phyloP scores from a whole-genome alignment of 495 filamentous ascomycete genomes.

The Cercophora newfieldiana region DNA sequence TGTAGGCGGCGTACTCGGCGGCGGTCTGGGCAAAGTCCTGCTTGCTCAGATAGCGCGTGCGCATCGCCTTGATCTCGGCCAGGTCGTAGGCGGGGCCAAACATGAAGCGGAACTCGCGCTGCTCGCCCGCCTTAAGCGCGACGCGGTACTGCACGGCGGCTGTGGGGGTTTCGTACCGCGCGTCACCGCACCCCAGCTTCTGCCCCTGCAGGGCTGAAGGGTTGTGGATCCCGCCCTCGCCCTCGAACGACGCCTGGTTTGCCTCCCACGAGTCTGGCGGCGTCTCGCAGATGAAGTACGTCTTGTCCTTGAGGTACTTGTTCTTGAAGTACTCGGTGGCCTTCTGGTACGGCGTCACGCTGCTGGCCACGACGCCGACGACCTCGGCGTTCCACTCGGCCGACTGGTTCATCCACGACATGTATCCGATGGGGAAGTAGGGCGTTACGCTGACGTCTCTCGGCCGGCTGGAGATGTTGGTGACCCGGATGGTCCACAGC shows the following conservation, averaged over 20 bases:
- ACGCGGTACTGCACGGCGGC: constrained; percentile 55
- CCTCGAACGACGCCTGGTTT: constrained; percentile 53
- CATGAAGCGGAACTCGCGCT: constrained; percentile 52
- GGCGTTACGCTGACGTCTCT: constrained; percentile 54
- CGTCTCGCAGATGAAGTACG: constrained; percentile 57
- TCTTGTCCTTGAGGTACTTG: constrained; percentile 57
- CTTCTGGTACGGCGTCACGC: constrained; percentile 58
- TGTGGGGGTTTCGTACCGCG: constrained; percentile 56
- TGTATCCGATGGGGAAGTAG: constrained; percentile 59
- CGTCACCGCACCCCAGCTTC: constrained; percentile 45
- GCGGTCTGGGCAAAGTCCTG: constrained; percentile 46
- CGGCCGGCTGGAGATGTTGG: constrained; percentile 47
- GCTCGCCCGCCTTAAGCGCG: constrained; percentile 39
- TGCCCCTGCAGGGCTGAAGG: constrained; percentile 43
- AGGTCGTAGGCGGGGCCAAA: constrained; percentile 57
- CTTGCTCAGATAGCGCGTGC: constrained; percentile 50
- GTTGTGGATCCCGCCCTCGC: constrained; percentile 56
- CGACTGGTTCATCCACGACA: constrained; percentile 63
- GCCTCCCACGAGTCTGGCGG: constrained; percentile 52
- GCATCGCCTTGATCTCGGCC: constrained; percentile 49
- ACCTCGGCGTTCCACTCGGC: constrained; percentile 51
- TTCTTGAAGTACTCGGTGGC: constrained; percentile 58
- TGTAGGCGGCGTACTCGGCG: constrained; percentile 50
- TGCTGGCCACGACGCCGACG: constrained; percentile 49
- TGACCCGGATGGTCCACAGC: constrained; percentile 56